Evolutionary conservation across 805 yeast genomes (phyloP), one percentile per base, ranked within the genome.

Genomic region (Yarrowia sp.): DNA sequence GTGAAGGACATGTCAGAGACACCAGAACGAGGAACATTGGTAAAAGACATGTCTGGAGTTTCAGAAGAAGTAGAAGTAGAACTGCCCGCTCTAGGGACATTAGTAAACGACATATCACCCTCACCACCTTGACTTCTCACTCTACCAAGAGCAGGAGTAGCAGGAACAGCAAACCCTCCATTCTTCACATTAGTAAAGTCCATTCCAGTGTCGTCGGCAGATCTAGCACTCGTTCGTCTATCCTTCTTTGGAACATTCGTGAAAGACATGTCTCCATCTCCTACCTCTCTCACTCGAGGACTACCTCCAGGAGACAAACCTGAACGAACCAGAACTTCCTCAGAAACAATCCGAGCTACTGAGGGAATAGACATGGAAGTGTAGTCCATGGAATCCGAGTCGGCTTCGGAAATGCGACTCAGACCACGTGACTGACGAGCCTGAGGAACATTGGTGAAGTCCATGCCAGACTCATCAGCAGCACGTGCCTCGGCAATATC

Each of bases 281-380:
- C 64, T 14, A 56, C 32, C 22, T 53, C 59, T n/a, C 59, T 40
- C 3, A 53, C 45, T 14, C 59, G 10, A 14, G 45, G 16, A 53
- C 40, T 42, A 5, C 64, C 64, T n/a, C 64, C 64, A 32, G 64
- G 64, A 22, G 64, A 56, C n/a, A 56, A 42, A 2, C 64, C 64
- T 8, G 64, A 56, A 10, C 64, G 64, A 32, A 43, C 49, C 1
- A 56, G 38, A n/a, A 43, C 40, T 16, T 56, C 64, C 7, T 56
- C 64, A 7, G 64, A 56, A 5, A 56, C 64, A n/a, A 56, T 42
- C 12, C 64, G 64, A 32, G 64, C 48, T 1, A 56, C 49, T 2
- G 64, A 41, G 4, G 64, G 64, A 10, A 56, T 32, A 5, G 53
- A 49, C 8, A n/a, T 19, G 5, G 53, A 49, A 8, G 64, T 42